These are phyloP conservation scores for Talaromyces sp. DNA, from an alignment of 2,329 filamentous ascomycete genomes.

Conservation along the genomic window DNA sequence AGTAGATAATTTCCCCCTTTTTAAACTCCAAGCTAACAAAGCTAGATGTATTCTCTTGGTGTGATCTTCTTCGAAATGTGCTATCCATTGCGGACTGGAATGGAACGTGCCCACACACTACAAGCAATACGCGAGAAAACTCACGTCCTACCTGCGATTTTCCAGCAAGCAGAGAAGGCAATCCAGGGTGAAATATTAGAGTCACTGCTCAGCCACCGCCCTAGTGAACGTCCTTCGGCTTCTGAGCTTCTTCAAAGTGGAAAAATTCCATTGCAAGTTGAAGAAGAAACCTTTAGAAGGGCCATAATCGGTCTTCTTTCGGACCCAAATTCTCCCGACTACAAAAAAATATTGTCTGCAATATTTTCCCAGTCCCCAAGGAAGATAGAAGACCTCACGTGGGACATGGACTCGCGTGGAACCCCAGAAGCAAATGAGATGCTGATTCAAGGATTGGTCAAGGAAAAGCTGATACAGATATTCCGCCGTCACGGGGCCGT, in stretches of 20 bases:
- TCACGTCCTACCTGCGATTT: slow-evolving; percentile 67
- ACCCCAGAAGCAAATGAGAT: slow-evolving; percentile 49
- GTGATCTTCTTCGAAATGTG: slow-evolving; percentile 99
- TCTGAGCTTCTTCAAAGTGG: slow-evolving; percentile 77
- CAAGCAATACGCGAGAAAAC: slow-evolving; percentile 63
- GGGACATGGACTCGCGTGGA: slow-evolving; percentile 62
- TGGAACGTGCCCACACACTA: slow-evolving; percentile 63
- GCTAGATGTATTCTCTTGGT: slow-evolving; percentile 84
- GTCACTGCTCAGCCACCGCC: slow-evolving; percentile 74
- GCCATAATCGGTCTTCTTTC: slow-evolving; percentile 70
- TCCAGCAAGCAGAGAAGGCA: slow-evolving; percentile 62
- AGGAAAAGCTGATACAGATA: slow-evolving; percentile 67
- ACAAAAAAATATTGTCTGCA: slow-evolving; percentile 81
- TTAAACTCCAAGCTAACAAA: slow-evolving; percentile 10
- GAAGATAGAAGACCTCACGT: slow-evolving; percentile 74
- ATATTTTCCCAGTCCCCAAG: slow-evolving; percentile 73
- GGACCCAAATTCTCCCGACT: slow-evolving; percentile 80
- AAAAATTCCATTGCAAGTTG: slow-evolving; percentile 83
- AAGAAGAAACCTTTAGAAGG: slow-evolving; percentile 83
- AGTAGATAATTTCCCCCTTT: slow-evolving; percentile 27
- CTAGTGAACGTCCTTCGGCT: slow-evolving; percentile 76
- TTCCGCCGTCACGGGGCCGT: slow-evolving; percentile 88
- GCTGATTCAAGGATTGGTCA: slow-evolving; percentile 67
- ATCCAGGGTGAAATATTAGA: slow-evolving; percentile 72
- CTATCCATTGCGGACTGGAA: slow-evolving; percentile 54